Conservation (phyloP, 129 eudicot genomes). For the Erigeron canadensis region DNA sequence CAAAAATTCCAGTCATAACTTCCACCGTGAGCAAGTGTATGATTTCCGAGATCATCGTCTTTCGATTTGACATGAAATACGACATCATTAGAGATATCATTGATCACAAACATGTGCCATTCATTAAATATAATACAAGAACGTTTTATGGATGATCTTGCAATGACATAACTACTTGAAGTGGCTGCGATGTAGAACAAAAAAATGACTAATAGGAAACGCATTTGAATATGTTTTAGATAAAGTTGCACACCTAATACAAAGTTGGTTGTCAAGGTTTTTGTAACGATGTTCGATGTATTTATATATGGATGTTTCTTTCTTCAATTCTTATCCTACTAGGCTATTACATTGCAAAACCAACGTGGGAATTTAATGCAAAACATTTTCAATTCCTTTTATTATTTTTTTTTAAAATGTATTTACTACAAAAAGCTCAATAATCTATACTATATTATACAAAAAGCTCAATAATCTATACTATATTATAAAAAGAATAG, state of each 20-base stretch:
- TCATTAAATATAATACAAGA: constrained; percentile 7
- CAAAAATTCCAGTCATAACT: constrained; percentile 27
- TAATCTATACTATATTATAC: too few relatives aligned
- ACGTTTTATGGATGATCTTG: not conserved
- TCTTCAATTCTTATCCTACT: too few relatives aligned
- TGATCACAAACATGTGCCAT: constrained; percentile 26
- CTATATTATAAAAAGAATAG: too few relatives aligned
- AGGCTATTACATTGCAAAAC: too few relatives aligned
- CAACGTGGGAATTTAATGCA: too few relatives aligned
- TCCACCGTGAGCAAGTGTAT: constrained; percentile 11
- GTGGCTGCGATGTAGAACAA: not conserved
- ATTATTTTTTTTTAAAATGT: too few relatives aligned
- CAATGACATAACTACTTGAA: not conserved
- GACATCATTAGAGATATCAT: constrained; percentile 18
- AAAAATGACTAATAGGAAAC: not conserved
- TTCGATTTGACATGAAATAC: constrained; percentile 19
- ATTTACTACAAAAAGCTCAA: too few relatives aligned
- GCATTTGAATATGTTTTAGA: not conserved
- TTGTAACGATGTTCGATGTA: too few relatives aligned
- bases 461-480: too few relatives aligned
- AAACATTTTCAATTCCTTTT: too few relatives aligned
- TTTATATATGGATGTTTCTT: too few relatives aligned
- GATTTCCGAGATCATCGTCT: constrained; percentile 21
- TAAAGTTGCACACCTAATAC: not conserved
- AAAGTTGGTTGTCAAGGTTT: too few relatives aligned